Conservation (phyloP, 345 rosid genomes). For the Gynandropsis gynandra region DNA sequence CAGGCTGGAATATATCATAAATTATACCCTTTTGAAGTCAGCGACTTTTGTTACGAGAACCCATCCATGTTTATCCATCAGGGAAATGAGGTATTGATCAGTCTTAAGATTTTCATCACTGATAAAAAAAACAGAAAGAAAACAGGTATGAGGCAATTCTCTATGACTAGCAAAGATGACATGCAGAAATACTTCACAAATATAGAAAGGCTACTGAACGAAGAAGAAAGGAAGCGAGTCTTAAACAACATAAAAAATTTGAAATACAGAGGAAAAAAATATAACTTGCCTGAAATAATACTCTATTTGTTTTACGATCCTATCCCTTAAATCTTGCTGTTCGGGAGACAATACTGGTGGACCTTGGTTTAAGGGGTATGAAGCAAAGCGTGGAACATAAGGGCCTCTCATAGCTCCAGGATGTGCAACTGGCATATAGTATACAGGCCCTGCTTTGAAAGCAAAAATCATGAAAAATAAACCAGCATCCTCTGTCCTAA, state of each 20-base stretch:
- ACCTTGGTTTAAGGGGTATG: constrained; percentile 54
- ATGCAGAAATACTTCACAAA: constrained; percentile 11
- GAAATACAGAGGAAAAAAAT: background rate
- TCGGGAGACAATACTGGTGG: constrained; percentile 42
- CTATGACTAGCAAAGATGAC: background rate
- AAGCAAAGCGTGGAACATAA: constrained; percentile 48
- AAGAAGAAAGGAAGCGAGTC: background rate
- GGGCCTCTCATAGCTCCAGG: constrained; percentile 76
- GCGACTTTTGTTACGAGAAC: constrained; percentile 55
- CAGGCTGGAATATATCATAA: background rate
- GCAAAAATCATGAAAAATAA: constrained; percentile 13
- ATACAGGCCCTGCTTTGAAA: constrained; percentile 50
- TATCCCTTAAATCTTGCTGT: constrained; percentile 38
- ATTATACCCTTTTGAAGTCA: constrained; percentile 70
- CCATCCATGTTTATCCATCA: constrained; percentile 79
- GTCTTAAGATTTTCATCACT: constrained; percentile 72
- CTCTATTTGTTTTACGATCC: constrained; percentile 67
- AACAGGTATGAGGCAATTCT: background rate
- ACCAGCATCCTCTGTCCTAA: background rate
- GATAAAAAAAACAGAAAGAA: constrained; percentile 27
- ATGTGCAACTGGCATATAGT: constrained; percentile 55
- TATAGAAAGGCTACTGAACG: background rate
- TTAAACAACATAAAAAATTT: background rate
- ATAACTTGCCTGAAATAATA: constrained; percentile 84
- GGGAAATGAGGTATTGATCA: constrained; percentile 46